Conservation (phyloP, 2,329 filamentous ascomycete genomes). For the Cladosporium sphaerospermum region DNA sequence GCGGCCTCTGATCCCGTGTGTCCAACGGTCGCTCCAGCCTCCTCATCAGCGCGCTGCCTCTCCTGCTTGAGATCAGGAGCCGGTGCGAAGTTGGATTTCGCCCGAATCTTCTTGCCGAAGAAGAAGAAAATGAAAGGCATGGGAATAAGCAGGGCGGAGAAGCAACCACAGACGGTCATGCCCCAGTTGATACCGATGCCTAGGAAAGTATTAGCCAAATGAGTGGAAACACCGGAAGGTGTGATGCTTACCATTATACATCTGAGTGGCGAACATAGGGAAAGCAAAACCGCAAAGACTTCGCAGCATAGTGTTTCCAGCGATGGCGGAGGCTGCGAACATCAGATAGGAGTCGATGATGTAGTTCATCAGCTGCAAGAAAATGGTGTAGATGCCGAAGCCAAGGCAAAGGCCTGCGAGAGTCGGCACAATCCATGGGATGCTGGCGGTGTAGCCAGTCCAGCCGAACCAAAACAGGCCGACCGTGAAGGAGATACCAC, state of each 20-base stretch:
- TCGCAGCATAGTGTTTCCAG: constrained; percentile 32
- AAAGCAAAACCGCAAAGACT: constrained; percentile 32
- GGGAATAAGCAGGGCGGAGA: constrained; percentile 38
- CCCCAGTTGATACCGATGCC: constrained; percentile 46
- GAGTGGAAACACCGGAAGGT: background rate
- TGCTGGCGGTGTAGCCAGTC: constrained; percentile 32
- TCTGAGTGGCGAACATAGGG: constrained; percentile 49
- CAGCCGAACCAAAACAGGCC: constrained; percentile 42
- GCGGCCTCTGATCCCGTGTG: background rate
- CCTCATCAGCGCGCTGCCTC: constrained; percentile 30
- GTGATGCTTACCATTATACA: constrained; percentile 38
- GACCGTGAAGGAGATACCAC: constrained; percentile 37
- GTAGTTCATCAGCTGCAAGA: constrained; percentile 35
- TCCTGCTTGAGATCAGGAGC: constrained; percentile 34
- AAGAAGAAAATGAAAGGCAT: constrained; percentile 41
- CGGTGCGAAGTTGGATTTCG: constrained; percentile 38
- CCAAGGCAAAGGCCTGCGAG: constrained; percentile 39
- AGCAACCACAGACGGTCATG: constrained; percentile 39
- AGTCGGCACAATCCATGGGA: constrained; percentile 42
- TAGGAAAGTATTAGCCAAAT: constrained; percentile 10
- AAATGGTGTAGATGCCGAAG: constrained; percentile 38
- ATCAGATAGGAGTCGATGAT: constrained; percentile 53
- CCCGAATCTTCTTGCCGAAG: constrained; percentile 37
- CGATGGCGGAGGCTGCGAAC: constrained; percentile 33
- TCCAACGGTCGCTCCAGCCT: constrained; percentile 9